Evolutionary conservation across 345 rosid species (phyloP), one percentile per base, ranked within the genome.

Genomic region (Eucalyptus erythrocorys): DNA sequence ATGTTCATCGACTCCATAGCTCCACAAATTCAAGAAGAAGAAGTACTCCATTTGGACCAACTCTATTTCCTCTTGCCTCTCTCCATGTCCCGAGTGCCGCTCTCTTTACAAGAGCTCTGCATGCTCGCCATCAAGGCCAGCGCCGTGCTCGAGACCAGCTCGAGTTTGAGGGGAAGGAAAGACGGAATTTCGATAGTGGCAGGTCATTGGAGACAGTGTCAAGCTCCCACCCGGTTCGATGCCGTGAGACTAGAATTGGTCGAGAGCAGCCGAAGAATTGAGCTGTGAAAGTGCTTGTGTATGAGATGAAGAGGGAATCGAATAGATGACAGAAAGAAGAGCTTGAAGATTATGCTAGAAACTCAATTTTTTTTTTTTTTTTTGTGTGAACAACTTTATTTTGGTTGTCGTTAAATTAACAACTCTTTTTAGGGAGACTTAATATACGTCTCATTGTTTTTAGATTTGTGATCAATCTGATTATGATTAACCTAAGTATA

Each of bases 21-120:
- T 47, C 82, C 82, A 0, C 47, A 22, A 37, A 37, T 76, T 1
- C 47, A 37, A 0, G 82, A 37, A 76, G 47, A 37, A 76, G 82
- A 76, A 76, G 82, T 37, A 7, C 45, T 76, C 27, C 4, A 2
- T 6, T 21, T 21, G 47, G 47, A 1, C 96, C 43, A 94, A 88
- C 79, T 95, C 95, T 48, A 96, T 93, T n/a, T 97, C 94, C 89
- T 93, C 97, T 87, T 95, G 82, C 82, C 47, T 76, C 82, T 97
- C 87, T 95, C 98, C 95, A 94, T 92, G 89, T 88, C 92, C 90
- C 91, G 21, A 57, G 40, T 43, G 37, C 84, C 66, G 48, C 80
- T 43, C 32, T 53, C 42, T 48, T 27, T 50, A 3, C 40, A 68
- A 87, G 30, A 5, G 51, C 45, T 76, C 82, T 76, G 82, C 82